Evolutionary conservation across 2,329 filamentous ascomycete genomes (phyloP), one percentile per base, ranked within the genome.

Genomic region (Colletotrichum sp.): DNA sequence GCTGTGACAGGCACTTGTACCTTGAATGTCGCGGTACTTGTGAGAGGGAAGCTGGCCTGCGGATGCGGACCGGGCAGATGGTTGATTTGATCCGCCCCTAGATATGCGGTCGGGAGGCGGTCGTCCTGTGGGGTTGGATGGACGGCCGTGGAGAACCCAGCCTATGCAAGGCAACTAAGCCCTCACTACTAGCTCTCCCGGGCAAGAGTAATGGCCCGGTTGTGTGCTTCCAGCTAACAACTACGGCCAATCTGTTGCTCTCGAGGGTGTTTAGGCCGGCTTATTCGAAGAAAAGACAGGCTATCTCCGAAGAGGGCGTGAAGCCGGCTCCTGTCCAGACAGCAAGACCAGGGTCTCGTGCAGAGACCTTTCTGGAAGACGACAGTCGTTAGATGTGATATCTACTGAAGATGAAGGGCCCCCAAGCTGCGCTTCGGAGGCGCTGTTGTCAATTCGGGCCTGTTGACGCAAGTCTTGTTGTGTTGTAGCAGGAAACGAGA

Each of bases 1-100:
- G 62, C 28, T 36, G 34, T 68, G 72, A 48, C 52, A 71, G 57
- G 44, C 30, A 30, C 63, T 78, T 78, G 77, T 78, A 78, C 72
- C 77, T 76, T 44, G 28, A 18, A 75, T 28, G 75, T 77, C 67
- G 69, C 77, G 62, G 75, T 78, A 78, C 77, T 48, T 78, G 77
- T 44, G 64, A 75, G 70, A 76, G 77, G n/a, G n/a, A 71, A 65
- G 69, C 57, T 69, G 66, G 63, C 73, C 44, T 73, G 69, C 75
- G 36, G 69, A 48, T 78, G 76, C 76, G 60, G 76, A 76, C 65
- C 52, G 72, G 69, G 69, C 69, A 78, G 75, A 76, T 75, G 72
- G 75, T 67, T 73, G 65, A 36, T 69, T 74, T 73, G 69, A 77
- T 77, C 75, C 72, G 75, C 77, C 59, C 75, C 69, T 69, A 30